Conservation (phyloP, 306 rosid genomes). For the Sechiopsis laciniata region DNA sequence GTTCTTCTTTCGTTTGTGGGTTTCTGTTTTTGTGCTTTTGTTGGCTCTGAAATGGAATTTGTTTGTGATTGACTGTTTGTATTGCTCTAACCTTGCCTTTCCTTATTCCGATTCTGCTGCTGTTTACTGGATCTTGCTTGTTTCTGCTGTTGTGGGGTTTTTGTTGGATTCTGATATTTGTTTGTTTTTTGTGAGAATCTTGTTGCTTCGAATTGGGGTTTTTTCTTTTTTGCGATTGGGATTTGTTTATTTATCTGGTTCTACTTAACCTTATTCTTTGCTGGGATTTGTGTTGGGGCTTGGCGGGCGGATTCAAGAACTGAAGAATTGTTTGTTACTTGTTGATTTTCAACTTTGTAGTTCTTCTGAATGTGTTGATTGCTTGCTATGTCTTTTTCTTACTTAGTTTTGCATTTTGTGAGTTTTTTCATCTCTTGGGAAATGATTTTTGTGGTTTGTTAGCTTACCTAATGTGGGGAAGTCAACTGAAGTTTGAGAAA, state of each 20-base stretch:
- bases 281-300: background rate
- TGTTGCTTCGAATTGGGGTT: conserved; percentile 3
- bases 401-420: background rate
- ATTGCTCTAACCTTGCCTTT: conserved; percentile 6
- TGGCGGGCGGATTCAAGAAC: background rate
- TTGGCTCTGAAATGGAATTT: background rate
- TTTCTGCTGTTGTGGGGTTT: background rate
- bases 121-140: conserved; percentile 14
- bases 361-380: conserved; percentile 7
- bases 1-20: too few relatives aligned
- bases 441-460: background rate
- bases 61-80: background rate
- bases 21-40: background rate
- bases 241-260: background rate
- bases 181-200: background rate
- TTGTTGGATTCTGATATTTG: background rate
- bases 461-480: conserved; percentile 15
- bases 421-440: background rate
- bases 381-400: background rate
- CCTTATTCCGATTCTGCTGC: background rate
- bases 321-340: background rate
- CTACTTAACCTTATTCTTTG: background rate
- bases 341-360: background rate
- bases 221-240: background rate
- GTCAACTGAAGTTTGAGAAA: background rate